Evolutionary conservation across 2,329 filamentous ascomycete genomes (phyloP).

Genomic region (Hymenoscyphus albidus): DNA sequence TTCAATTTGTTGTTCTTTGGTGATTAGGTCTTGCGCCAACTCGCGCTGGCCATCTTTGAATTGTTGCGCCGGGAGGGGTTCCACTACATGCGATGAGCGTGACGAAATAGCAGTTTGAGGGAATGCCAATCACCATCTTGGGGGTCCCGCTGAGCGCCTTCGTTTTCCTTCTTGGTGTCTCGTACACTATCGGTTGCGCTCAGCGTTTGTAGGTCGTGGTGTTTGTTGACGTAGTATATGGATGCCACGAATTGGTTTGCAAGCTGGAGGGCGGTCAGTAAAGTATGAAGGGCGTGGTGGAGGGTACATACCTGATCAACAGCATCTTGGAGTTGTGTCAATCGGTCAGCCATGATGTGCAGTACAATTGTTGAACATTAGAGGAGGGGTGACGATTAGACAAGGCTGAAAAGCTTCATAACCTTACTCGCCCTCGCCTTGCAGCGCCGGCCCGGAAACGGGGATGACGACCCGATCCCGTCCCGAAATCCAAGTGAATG

Average conservation of each 20-base stretch:
- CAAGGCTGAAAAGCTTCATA: conserved; percentile 13
- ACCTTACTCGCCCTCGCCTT: neutral
- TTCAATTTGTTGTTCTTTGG: conserved; percentile 82
- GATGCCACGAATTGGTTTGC: conserved; percentile 66
- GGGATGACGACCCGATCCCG: neutral
- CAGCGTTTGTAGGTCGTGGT: conserved; percentile 63
- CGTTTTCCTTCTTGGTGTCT: conserved; percentile 49
- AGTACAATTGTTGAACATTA: neutral
- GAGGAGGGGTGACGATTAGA: neutral
- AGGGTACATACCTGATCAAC: conserved; percentile 64
- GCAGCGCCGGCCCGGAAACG: neutral
- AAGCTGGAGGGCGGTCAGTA: conserved; percentile 44
- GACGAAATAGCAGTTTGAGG: neutral
- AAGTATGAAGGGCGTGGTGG: neutral
- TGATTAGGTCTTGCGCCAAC: conserved; percentile 69
- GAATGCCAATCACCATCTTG: conserved; percentile 18
- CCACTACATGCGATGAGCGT: conserved; percentile 42
- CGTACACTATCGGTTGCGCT: conserved; percentile 55
- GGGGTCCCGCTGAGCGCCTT: conserved; percentile 22
- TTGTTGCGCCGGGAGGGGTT: conserved; percentile 58
- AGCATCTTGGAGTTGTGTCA: conserved; percentile 82
- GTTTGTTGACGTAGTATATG: conserved; percentile 62
- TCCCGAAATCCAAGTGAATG: neutral
- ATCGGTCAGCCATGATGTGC: conserved; percentile 61
- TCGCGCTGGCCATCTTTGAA: conserved; percentile 67